A percentile compares a stretch with the other conserved stretches of the same genome.
These are phyloP conservation scores for Persicaria tinctoria DNA, from an alignment of 148 eudicot species.

Conservation along the genomic window DNA sequence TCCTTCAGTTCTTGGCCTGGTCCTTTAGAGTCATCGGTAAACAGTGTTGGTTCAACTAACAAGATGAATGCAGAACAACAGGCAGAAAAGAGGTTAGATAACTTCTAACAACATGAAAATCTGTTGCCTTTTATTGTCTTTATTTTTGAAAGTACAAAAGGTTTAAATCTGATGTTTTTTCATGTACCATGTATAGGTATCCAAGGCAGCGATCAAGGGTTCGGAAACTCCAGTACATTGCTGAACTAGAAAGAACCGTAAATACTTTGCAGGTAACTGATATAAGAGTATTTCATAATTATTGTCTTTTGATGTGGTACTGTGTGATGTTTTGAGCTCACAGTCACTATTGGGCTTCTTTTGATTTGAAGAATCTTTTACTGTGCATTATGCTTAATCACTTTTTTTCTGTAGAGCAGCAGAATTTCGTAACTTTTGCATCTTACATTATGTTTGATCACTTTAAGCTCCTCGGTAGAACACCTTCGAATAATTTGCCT, in stretches of 20 bases:
- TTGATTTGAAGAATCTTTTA: background rate
- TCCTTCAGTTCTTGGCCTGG: conserved; percentile 23
- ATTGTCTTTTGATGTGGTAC: conserved; percentile 7
- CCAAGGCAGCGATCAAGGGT: conserved; percentile 72
- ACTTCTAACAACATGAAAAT: background rate
- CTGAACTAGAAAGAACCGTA: conserved; percentile 71
- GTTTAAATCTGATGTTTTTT: background rate
- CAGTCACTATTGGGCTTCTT: background rate
- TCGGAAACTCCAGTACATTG: conserved; percentile 69
- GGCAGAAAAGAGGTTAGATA: conserved; percentile 35
- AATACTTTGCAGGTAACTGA: conserved; percentile 42
- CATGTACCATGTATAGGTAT: conserved; percentile 33
- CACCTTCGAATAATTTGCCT: background rate
- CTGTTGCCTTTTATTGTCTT: background rate
- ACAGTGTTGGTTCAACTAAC: conserved; percentile 23
- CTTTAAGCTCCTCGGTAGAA: background rate
- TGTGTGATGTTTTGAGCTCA: background rate
- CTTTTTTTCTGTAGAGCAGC: too few species aligned
- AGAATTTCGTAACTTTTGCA: background rate
- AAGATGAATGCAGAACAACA: conserved; percentile 31
- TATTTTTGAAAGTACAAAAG: background rate
- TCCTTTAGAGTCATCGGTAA: conserved; percentile 20
- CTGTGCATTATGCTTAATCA: background rate
- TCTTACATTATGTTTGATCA: background rate
- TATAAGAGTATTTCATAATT: background rate